Base-by-base conservation (phyloP, 768 basidiomycete species). In the Rhodotorula sphaerocarpa region DNA sequence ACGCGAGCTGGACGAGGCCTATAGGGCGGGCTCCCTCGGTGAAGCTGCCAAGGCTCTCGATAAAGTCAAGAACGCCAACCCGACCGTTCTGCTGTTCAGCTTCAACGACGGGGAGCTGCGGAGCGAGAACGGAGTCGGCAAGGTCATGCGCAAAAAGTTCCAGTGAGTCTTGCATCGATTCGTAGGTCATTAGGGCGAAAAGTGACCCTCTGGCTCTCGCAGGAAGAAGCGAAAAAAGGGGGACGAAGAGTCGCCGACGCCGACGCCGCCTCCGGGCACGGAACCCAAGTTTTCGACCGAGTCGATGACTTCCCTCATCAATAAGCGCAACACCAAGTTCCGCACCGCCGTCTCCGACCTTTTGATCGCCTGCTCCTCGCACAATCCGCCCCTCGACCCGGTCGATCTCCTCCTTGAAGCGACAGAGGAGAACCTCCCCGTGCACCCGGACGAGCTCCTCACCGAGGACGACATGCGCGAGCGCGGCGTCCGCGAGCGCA, bases 291-390 rank as follows among this genome's bases (percentile, higher is more conserved):
- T 76, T 61, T 66, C 75, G 10, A 67, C 75, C 6, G 75, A 76
- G 15, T 72, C 77, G 55, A 77, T 82, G 7, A 72, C 86, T 70
- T 85, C 83, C 61, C 78, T 90, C 5, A 80, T 90, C 42, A 83
- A 86, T 67, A 81, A 80, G 64, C 78, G 88, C 54, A 88, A 90
- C 65, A 76, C 80, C 42, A 77, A 79, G 47, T 91, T 88, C 71
- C 73, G 73, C 15, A 72, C 79, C 45, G 86, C 88, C 34, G 80
- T 88, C 18, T 78, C 86, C 56, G 86, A 89, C 85, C 87, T 73
- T 20, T 62, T 73, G 50, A 56, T 71, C 45, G 71, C 70, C 10
- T 71, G 70, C 54, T 52, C 59, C 2, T 62, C 65, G 14, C 68
- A 71, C 48, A 57, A 58, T 23, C 67, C 70, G 45, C 66, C 63